Conservation (phyloP, 257 asterid genomes). For the Solanum pennellii region DNA sequence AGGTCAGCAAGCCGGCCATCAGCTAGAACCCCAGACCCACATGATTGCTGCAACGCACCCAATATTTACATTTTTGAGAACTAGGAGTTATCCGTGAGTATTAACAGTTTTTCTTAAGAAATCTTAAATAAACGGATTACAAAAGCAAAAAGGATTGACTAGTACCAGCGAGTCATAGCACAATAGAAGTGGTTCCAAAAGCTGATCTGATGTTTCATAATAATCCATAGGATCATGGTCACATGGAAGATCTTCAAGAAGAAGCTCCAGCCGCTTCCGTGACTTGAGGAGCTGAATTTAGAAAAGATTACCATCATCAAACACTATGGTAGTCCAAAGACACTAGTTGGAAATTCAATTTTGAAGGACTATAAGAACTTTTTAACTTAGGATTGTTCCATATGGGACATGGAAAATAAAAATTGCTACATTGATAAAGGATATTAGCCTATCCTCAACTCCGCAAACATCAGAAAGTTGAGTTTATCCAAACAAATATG, state of each 20-base stretch:
- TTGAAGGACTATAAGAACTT: not conserved
- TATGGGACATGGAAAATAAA: not conserved
- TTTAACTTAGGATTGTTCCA: not conserved
- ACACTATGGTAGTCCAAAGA: not conserved
- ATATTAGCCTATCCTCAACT: not conserved
- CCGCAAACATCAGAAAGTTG: not conserved
- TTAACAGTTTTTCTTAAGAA: not conserved
- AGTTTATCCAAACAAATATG: not conserved
- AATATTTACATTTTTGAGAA: not conserved
- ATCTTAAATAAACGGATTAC: not conserved
- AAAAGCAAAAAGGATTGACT: not conserved
- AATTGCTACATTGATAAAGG: not conserved
- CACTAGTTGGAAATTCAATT: not conserved
- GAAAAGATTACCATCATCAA: not conserved
- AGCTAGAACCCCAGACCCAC: conserved; percentile 84
- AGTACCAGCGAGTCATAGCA: conserved; percentile 87
- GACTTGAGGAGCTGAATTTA: conserved; percentile 69
- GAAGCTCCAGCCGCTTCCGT: conserved; percentile 73
- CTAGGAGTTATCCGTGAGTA: not conserved
- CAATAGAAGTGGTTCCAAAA: conserved; percentile 71
- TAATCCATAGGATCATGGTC: conserved; percentile 70
- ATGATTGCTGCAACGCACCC: conserved; percentile 52
- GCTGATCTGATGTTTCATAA: conserved; percentile 82
- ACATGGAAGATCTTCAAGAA: conserved; percentile 91
- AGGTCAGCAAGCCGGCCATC: conserved; percentile 92